Conservation (phyloP, 768 basidiomycete genomes). For the Calocybe indica region DNA sequence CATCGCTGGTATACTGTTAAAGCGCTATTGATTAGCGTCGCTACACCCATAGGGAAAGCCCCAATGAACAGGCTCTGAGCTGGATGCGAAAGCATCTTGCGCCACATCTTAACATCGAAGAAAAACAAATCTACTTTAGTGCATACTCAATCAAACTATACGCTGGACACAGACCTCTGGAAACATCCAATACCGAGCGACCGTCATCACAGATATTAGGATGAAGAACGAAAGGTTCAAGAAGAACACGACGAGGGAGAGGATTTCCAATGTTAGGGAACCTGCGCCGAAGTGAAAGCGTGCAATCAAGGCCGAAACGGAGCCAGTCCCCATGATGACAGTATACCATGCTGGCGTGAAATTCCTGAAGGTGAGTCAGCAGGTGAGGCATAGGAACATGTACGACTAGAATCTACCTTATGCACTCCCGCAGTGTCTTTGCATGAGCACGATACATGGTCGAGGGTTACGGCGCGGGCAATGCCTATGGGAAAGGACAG, state of each 20-base stretch:
- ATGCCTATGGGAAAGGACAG: not conserved
- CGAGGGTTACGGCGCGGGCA: constrained; percentile 7
- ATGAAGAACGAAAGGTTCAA: constrained; percentile 52
- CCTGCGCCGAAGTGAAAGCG: constrained; percentile 41
- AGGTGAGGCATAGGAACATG: not conserved
- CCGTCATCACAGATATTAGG: constrained; percentile 36
- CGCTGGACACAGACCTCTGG: constrained; percentile 32
- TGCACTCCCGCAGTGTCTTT: constrained; percentile 27
- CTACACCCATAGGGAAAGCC: constrained; percentile 55
- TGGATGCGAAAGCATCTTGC: constrained; percentile 40
- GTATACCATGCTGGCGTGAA: constrained; percentile 55
- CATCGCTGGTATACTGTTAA: constrained; percentile 36
- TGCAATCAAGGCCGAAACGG: constrained; percentile 39
- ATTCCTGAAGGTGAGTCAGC: constrained; percentile 14
- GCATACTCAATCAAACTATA: not conserved
- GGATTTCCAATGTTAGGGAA: constrained; percentile 24
- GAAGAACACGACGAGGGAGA: constrained; percentile 50
- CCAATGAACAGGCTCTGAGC: constrained; percentile 37
- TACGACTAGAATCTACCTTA: constrained; percentile 18
- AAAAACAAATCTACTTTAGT: not conserved
- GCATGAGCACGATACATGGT: constrained; percentile 8
- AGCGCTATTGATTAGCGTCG: constrained; percentile 51
- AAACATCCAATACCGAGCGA: constrained; percentile 46
- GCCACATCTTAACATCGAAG: constrained; percentile 21
- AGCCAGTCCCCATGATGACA: constrained; percentile 51